Base-by-base conservation (phyloP, 208 protist genomes). In the Histomonas meleagridis region DNA sequence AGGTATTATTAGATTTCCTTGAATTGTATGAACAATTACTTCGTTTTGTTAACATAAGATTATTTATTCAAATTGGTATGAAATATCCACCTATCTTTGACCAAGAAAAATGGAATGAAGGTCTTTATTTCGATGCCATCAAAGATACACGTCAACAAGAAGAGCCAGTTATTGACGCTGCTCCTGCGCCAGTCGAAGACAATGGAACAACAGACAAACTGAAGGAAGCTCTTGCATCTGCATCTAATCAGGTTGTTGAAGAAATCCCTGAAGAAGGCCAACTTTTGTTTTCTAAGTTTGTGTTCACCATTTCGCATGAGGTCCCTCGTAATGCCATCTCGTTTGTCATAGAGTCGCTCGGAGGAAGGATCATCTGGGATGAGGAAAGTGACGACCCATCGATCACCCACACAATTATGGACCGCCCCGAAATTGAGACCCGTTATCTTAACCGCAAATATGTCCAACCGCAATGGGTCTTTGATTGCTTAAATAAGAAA, bases 1-100 rank as follows among this genome's bases (percentile, higher is more conserved):
- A 18, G 18, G 43, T 86, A 38, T 28, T 86, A 10, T 26, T 86
- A 4, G n/a, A 86, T 38, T 86, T 86, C 46, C 76, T 86, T 38
- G 76, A 86, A n/a, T 28, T 86, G 9, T 86, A 86, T 28, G 76
- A 86, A 49, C 23, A 86, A 3, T 46, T 86, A 26, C 76, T 86
- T 28, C n/a, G 16, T 16, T 86, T 86, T 55, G 76, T 86, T 3
- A 86, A 86, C 46, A 5, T 55, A 0, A 23, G 46, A 32, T 28
- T 86, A 18, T 86, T 86, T 28, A 86, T n/a, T n/a, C 1, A 51
- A 14, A 32, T 86, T 18, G 46, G 76, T 38, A n/a, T 86, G 21
- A 86, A 86, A 57, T 86, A 86, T 86, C 76, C 76, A 55, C 40
- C 76, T 38, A 46, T 55, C 51, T 86, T 51, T 28, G 76, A 86